Percentiles rank a stretch among this genome's conserved stretches.
These are phyloP conservation scores for Neospermospora avenae DNA, from an alignment of 2,329 filamentous ascomycete genomes.

Conservation along the genomic window DNA sequence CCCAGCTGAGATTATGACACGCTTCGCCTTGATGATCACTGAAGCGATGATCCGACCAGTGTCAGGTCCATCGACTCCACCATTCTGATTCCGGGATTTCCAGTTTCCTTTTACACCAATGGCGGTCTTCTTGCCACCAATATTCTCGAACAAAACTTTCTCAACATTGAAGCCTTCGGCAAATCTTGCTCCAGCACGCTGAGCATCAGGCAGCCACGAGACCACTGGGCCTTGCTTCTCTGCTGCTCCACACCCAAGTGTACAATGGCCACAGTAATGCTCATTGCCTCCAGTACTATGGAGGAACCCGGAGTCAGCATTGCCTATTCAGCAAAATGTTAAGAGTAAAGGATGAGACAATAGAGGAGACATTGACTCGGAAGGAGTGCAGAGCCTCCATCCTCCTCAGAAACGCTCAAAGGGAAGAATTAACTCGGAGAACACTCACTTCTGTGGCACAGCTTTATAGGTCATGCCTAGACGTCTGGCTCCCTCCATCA, in stretches of 20 bases:
- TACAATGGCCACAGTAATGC: conserved; percentile 68
- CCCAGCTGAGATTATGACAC: conserved; percentile 73
- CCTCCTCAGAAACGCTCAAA: too few relatives aligned
- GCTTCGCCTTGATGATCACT: conserved; percentile 71
- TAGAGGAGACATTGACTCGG: too few relatives aligned
- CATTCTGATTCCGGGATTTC: conserved; percentile 63
- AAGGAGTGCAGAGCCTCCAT: too few relatives aligned
- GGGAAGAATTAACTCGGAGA: too few relatives aligned
- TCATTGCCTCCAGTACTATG: conserved; percentile 62
- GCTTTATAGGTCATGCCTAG: conserved; percentile 65
- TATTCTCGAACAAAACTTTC: conserved; percentile 62
- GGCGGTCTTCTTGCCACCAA: conserved; percentile 48
- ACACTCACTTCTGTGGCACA: conserved; percentile 82
- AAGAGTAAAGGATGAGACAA: too few relatives aligned
- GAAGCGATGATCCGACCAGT: conserved; percentile 50
- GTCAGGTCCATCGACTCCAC: conserved; percentile 50
- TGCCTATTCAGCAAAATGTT: too few relatives aligned
- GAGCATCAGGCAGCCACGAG: conserved; percentile 74
- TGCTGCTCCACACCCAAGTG: conserved; percentile 56
- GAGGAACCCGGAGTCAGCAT: too few relatives aligned
- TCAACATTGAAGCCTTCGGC: conserved; percentile 77
- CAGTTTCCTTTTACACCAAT: conserved; percentile 70
- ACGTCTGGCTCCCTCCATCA: conserved; percentile 69
- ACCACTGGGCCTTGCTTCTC: conserved; percentile 76
- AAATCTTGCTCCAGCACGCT: conserved; percentile 69